A percentile compares a stretch with the other conserved stretches of the same genome.
phyloP scores from a whole-genome alignment of 106 monocot genomes.

The Ottelia alismoides region DNA sequence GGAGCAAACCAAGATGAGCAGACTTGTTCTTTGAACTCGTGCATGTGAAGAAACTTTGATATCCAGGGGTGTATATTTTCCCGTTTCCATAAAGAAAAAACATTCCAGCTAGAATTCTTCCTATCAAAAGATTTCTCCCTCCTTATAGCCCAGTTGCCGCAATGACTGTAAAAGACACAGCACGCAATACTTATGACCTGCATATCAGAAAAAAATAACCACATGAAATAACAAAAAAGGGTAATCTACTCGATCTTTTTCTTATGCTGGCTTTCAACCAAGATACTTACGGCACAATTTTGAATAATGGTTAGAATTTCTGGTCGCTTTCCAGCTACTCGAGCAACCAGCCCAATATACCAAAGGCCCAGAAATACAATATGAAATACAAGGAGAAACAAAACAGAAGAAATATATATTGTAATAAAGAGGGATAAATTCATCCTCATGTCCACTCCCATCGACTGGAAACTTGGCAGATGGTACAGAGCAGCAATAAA shows the following conservation, averaged over 20 bases:
- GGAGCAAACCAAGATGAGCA: slow-evolving; percentile 99
- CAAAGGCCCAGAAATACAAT: slow-evolving; percentile 85
- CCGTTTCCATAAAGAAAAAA: slow-evolving; percentile 48
- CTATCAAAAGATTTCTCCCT: slow-evolving; percentile 49
- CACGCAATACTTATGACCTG: slow-evolving; percentile 98
- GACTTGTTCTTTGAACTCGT: slow-evolving; percentile 89
- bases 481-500: slow-evolving; percentile 79
- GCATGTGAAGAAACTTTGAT: slow-evolving; percentile 78
- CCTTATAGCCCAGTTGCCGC: slow-evolving; percentile 74
- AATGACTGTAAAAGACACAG: slow-evolving; percentile 99
- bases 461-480: slow-evolving; percentile 94
- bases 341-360: slow-evolving; percentile 84
- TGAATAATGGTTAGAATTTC: slow-evolving; percentile 67
- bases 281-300: slow-evolving; percentile 67
- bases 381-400: slow-evolving; percentile 76
- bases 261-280: neutral
- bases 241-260: neutral
- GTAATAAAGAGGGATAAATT: slow-evolving; percentile 82
- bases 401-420: slow-evolving; percentile 63
- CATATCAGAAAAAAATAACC: slow-evolving; percentile 7
- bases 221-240: neutral
- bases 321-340: slow-evolving; percentile 74
- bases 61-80: slow-evolving; percentile 65
- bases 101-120: slow-evolving; percentile 48
- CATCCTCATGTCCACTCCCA: slow-evolving; percentile 98